Percentiles rank a stretch among this genome's conserved stretches.
Conservation (phyloP, 2,329 filamentous ascomycete species). For the Emergomyces orientalis region DNA sequence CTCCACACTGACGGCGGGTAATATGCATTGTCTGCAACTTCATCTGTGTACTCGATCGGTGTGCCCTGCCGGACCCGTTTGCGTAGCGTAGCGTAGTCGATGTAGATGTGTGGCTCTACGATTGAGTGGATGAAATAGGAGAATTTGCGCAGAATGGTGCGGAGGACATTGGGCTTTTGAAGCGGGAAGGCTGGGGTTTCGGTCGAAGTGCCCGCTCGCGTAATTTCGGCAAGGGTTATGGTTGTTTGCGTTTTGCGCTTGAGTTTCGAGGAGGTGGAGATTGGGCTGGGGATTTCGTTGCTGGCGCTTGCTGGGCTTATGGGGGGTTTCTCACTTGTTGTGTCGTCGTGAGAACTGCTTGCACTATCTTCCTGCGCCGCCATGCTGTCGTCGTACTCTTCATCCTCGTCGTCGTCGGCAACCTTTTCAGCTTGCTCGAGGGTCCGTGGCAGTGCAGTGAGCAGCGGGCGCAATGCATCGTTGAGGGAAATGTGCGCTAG, state of each 20-base stretch:
- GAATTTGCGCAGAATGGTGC: conserved; percentile 18
- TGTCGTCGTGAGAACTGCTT: conserved; percentile 1
- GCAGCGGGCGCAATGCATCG: conserved; percentile 35
- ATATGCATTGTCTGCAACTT: conserved; percentile 58
- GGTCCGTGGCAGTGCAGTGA: conserved; percentile 63
- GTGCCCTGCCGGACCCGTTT: conserved; percentile 55
- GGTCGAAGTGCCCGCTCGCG: neutral
- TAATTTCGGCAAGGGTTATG: neutral
- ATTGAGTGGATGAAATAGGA: conserved; percentile 34
- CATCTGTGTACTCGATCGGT: conserved; percentile 51
- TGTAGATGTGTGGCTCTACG: conserved; percentile 65
- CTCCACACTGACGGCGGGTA: conserved; percentile 60
- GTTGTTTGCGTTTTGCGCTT: neutral
- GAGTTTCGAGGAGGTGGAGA: neutral
- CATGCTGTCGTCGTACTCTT: conserved; percentile 8
- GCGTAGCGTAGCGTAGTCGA: conserved; percentile 64
- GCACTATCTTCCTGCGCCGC: neutral
- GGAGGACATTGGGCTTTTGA: neutral
- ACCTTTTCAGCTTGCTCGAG: conserved; percentile 45
- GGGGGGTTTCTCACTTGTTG: neutral
- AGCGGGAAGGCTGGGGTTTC: neutral
- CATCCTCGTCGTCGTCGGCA: conserved; percentile 21
- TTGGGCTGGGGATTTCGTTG: conserved; percentile 1
- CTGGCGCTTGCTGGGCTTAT: neutral
- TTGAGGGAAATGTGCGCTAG: conserved; percentile 58